Evolutionary conservation across 768 basidiomycete genomes (phyloP).

Genomic region (Suillus subluteus): DNA sequence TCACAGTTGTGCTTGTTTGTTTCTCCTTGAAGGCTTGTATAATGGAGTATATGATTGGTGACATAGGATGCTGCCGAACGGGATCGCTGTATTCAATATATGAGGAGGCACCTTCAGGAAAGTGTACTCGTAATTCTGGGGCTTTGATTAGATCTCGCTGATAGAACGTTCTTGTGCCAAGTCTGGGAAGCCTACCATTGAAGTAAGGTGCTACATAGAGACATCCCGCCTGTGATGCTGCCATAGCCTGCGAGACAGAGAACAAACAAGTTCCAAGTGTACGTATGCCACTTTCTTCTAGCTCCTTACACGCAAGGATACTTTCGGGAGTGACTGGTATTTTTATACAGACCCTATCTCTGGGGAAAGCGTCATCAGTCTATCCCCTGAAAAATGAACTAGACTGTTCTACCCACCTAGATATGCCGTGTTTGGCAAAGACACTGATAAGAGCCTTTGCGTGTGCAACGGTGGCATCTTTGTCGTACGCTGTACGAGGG

Average conservation of each 20-base stretch:
- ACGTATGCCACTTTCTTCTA: constrained; percentile 47
- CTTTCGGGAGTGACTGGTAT: constrained; percentile 59
- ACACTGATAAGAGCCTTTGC: constrained; percentile 44
- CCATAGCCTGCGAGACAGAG: constrained; percentile 56
- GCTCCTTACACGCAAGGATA: constrained; percentile 50
- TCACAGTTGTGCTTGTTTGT: constrained; percentile 45
- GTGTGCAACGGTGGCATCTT: constrained; percentile 44
- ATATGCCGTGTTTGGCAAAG: constrained; percentile 47
- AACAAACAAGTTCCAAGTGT: constrained; percentile 61
- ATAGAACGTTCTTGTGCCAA: constrained; percentile 11
- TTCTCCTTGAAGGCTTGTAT: constrained; percentile 40
- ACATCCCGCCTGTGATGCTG: constrained; percentile 56
- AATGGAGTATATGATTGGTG: constrained; percentile 42
- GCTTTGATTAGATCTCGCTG: neutral
- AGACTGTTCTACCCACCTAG: constrained; percentile 30
- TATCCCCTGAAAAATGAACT: neutral
- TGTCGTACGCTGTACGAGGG: constrained; percentile 45
- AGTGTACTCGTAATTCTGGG: constrained; percentile 51
- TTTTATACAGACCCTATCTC: constrained; percentile 59
- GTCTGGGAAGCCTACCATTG: constrained; percentile 41
- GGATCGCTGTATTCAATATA: constrained; percentile 42
- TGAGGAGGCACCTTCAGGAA: constrained; percentile 38
- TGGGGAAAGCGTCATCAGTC: constrained; percentile 17
- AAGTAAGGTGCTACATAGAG: constrained; percentile 59
- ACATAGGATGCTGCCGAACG: constrained; percentile 46